Conservation (phyloP, 371 early-diverging fungal species). For the Syncephalastrum contaminatum region DNA sequence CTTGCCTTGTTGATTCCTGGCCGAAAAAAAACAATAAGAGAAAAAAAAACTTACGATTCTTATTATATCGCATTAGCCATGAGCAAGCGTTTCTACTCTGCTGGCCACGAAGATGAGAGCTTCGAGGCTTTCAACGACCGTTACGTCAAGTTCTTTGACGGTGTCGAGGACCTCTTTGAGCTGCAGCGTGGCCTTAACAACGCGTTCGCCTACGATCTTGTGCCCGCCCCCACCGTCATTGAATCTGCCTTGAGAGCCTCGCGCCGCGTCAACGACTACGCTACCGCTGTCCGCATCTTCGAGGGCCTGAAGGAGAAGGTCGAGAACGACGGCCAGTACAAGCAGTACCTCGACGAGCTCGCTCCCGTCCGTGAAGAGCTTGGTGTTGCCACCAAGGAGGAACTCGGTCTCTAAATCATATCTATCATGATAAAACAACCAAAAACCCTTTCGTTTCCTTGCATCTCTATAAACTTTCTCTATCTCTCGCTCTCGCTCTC, state of each 20-base stretch:
- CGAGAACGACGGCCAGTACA: constrained; percentile 80
- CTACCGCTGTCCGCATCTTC: constrained; percentile 91
- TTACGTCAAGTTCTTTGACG: constrained; percentile 86
- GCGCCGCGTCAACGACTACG: constrained; percentile 89
- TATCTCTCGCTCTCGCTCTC: no score
- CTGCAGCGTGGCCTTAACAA: constrained; percentile 96
- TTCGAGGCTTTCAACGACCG: constrained; percentile 81
- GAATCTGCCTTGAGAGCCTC: constrained; percentile 88
- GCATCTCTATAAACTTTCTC: no score
- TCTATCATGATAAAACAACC: no score
- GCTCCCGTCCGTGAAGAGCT: constrained; percentile 84
- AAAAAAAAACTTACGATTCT: constrained; percentile 4
- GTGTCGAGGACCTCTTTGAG: constrained; percentile 93
- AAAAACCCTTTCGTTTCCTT: no score
- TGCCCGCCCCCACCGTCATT: constrained; percentile 85
- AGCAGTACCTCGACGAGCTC: constrained; percentile 85
- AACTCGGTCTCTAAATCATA: constrained; percentile 65
- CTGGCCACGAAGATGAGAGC: constrained; percentile 73
- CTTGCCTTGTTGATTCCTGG: no score
- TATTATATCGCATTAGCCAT: constrained; percentile 21
- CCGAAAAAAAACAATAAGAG: neutral
- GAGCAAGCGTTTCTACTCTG: constrained; percentile 60
- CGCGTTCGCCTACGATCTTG: constrained; percentile 94
- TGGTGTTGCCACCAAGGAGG: constrained; percentile 86
- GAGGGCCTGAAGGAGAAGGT: constrained; percentile 92